Base-by-base conservation (phyloP, 345 rosid genomes). In the Pugionium cornutum region DNA sequence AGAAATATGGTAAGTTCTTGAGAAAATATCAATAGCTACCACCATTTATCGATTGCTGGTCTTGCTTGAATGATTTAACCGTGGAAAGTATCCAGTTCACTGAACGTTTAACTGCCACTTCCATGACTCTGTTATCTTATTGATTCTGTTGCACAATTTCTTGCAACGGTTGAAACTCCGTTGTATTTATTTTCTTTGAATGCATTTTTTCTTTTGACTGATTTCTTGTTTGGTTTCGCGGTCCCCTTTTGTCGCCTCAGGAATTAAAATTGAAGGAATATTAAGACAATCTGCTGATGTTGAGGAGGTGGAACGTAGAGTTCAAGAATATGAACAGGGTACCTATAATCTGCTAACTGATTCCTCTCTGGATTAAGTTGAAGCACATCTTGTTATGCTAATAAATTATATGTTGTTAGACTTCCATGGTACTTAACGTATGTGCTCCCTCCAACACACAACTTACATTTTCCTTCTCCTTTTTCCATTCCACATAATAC, bases 291-390 rank as follows among this genome's bases (percentile, higher is more conserved):
- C 97, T 53, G 99, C 99, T 9, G 99, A 90, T 74, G 97, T 94
- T 59, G 99, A 94, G 82, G 97, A 90, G 84, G 99, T 94, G 47
- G 97, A 94, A 59, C 84, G 66, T 45, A 88, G 97, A 80, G 96
- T 90, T 76, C 91, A 85, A 77, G 96, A 88, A 78, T 94, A 94
- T 70, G 99, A 94, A 55, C 92, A 86, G 47, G 99, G 99, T 94
- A 80, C 54, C 47, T 35, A 64, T 65, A 62, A 39, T 45, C 18
- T 51, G 34, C 57, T 29, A 49, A 67, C 70, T 49, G 31, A 30
- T 63, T 70, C 25, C 6, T 62, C 50, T 32, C 34, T 71, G 39
- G 31, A 57, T 66, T 49, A 45, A 42, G 53, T 73, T 52, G 52
- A 73, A 53, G n/a, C 9, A 41, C 34, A 49, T 73, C 62, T 43